Conservation (phyloP, 169 alveolate species). For the Perkinsus marinus region DNA sequence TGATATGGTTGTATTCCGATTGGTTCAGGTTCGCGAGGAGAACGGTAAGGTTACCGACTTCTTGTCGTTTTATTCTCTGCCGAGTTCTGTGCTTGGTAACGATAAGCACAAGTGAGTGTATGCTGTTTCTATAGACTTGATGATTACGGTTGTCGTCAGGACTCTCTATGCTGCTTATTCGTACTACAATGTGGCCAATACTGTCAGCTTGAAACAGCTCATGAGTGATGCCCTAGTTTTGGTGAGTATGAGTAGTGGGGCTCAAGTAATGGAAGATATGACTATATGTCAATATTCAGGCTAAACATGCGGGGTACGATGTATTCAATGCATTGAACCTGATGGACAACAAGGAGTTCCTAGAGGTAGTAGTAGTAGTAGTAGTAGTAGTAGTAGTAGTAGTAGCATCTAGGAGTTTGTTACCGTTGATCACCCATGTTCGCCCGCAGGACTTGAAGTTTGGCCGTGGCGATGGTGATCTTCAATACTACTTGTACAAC, state of each 20-base stretch:
- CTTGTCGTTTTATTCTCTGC: slow-evolving; percentile 75
- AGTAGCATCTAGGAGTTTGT: too few species aligned
- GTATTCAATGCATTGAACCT: slow-evolving; percentile 91
- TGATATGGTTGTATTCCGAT: too few species aligned
- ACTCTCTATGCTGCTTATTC: slow-evolving; percentile 68
- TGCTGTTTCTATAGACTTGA: not conserved
- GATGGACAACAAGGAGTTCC: slow-evolving; percentile 75
- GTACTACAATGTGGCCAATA: slow-evolving; percentile 66
- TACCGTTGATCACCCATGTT: too few species aligned
- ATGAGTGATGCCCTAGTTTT: slow-evolving; percentile 73
- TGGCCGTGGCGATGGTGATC: slow-evolving; percentile 87
- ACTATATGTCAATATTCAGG: not conserved
- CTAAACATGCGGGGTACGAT: slow-evolving; percentile 62
- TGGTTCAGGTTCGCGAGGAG: not conserved
- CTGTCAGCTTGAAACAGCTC: slow-evolving; percentile 54
- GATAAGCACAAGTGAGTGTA: slow-evolving; percentile 35
- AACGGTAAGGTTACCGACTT: slow-evolving; percentile 73
- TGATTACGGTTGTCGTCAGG: not conserved
- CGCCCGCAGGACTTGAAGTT: slow-evolving; percentile 63
- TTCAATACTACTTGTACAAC: slow-evolving; percentile 89
- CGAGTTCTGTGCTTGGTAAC: slow-evolving; percentile 74
- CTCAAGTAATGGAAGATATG: too few species aligned
- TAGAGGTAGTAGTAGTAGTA: slow-evolving; percentile 46
- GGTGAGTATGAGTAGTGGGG: too few species aligned
- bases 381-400: not conserved